These are phyloP conservation scores for Yamadazyma aaseri DNA, from an alignment of 1,139 yeast species.

Conservation along the genomic window DNA sequence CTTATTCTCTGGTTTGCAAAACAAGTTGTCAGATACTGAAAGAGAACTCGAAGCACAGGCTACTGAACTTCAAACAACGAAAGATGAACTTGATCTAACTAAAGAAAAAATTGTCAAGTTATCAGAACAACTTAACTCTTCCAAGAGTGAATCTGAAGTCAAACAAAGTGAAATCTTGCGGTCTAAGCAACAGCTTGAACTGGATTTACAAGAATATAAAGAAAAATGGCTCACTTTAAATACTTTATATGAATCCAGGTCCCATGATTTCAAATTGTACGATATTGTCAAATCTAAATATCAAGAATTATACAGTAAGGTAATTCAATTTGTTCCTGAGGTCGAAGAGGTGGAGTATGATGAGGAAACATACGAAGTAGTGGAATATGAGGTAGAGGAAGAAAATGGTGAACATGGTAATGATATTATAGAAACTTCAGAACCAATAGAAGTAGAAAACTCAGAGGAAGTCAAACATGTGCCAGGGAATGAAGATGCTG, in stretches of 20 bases:
- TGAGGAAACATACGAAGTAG: constrained; percentile 13
- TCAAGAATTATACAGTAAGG: constrained; percentile 9
- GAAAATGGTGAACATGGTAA: background rate
- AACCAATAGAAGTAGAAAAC: background rate
- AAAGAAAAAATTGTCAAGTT: background rate
- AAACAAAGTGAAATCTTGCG: background rate
- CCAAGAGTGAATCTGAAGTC: background rate
- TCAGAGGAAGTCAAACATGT: constrained; percentile 1
- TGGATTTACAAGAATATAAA: background rate
- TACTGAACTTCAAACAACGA: background rate
- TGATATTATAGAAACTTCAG: background rate
- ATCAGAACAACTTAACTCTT: background rate
- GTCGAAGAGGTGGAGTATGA: constrained; percentile 8
- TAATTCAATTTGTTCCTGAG: constrained; percentile 11
- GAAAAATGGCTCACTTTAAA: background rate
- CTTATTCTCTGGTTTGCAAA: background rate
- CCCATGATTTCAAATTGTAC: constrained; percentile 12
- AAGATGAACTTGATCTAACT: background rate
- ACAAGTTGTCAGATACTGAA: background rate
- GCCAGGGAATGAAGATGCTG: background rate
- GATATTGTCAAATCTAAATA: constrained; percentile 13
- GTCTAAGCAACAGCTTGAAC: background rate
- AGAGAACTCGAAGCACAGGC: constrained; percentile 1
- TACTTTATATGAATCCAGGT: constrained; percentile 3
- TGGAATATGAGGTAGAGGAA: constrained; percentile 5